These are phyloP conservation scores for Linnemannia zychae DNA, from an alignment of 192 early-diverging fungal genomes.

Conservation along the genomic window DNA sequence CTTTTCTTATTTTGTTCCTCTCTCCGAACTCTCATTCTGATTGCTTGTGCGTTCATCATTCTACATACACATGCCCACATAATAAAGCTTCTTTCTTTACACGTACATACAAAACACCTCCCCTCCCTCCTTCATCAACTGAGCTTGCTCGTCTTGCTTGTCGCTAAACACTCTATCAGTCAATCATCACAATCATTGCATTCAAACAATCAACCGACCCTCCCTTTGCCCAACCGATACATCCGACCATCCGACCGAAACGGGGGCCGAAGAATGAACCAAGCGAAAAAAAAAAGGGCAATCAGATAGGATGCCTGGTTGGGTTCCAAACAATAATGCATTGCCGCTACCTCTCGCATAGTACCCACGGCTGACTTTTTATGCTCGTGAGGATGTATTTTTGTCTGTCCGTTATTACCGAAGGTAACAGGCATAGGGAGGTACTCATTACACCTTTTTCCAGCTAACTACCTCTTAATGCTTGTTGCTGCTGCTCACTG, in stretches of 20 bases:
- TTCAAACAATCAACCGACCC: background rate
- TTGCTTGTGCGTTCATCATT: conserved; percentile 1
- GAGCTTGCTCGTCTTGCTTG: background rate
- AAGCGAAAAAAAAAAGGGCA: background rate
- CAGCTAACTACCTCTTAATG: background rate
- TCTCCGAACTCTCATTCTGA: background rate
- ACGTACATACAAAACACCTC: background rate
- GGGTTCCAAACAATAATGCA: background rate
- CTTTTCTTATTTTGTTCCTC: background rate
- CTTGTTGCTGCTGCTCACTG: background rate
- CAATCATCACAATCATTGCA: background rate
- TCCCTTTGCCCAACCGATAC: background rate
- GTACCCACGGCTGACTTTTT: background rate
- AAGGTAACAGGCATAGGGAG: background rate
- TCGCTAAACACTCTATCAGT: background rate
- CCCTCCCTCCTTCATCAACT: background rate
- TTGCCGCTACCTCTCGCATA: background rate
- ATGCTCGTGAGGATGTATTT: background rate
- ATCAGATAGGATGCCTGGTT: conserved; percentile 1
- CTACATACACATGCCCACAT: background rate
- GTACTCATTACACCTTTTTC: too few relatives aligned
- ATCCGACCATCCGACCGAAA: background rate
- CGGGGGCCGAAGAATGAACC: background rate
- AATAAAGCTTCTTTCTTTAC: background rate
- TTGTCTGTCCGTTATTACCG: conserved; percentile 3